These are phyloP conservation scores for Candida andamanensis DNA, from an alignment of 805 yeast genomes.

Conservation along the genomic window DNA sequence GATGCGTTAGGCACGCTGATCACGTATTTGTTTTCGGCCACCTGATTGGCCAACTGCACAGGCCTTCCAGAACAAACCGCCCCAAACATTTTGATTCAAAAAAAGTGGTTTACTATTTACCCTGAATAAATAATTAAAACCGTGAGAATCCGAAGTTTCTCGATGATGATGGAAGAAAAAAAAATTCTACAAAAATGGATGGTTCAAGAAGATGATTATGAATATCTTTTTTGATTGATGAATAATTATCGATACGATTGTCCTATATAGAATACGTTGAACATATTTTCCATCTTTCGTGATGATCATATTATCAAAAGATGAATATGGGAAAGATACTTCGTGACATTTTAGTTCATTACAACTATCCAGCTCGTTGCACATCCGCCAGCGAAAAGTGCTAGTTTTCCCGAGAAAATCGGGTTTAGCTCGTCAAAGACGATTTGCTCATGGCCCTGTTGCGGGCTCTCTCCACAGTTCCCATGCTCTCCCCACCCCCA, in stretches of 20 bases:
- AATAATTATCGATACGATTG: slow-evolving; percentile 48
- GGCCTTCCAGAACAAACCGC: slow-evolving; percentile 74
- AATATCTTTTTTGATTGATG: too few species aligned
- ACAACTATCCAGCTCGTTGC: slow-evolving; percentile 62
- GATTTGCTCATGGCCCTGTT: slow-evolving; percentile 18
- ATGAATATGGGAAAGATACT: slow-evolving; percentile 77
- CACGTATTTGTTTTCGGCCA: slow-evolving; percentile 64
- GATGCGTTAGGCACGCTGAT: slow-evolving; percentile 59
- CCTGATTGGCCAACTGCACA: slow-evolving; percentile 52
- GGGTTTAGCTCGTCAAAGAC: slow-evolving; percentile 34
- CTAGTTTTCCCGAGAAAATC: slow-evolving; percentile 25
- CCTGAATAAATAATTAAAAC: too few species aligned
- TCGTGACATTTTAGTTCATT: slow-evolving; percentile 50
- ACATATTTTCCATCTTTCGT: slow-evolving; percentile 77
- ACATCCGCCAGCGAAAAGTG: slow-evolving; percentile 52
- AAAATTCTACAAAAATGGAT: slow-evolving; percentile 6
- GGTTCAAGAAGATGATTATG: slow-evolving; percentile 8
- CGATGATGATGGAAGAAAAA: background rate
- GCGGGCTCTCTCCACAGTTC: slow-evolving; percentile 59
- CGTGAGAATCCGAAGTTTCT: slow-evolving; percentile 1
- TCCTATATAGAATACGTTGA: slow-evolving; percentile 60
- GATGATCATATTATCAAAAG: slow-evolving; percentile 40
- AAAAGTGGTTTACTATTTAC: slow-evolving; percentile 2
- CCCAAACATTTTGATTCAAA: slow-evolving; percentile 56
- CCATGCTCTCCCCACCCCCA: slow-evolving; percentile 99